These are phyloP conservation scores for Pichia deserticola DNA, from an alignment of 805 yeast species.

Conservation along the genomic window DNA sequence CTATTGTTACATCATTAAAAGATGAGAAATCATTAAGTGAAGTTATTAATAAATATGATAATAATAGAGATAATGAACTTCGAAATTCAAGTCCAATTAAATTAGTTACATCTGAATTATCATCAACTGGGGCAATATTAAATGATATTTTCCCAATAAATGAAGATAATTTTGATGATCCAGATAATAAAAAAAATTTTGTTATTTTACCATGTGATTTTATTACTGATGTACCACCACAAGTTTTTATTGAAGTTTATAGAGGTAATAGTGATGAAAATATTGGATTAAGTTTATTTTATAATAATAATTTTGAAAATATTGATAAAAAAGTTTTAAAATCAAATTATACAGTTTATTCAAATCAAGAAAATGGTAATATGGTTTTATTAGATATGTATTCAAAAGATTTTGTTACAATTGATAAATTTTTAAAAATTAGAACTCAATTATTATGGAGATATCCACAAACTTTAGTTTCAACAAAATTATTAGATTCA, in stretches of 20 bases:
- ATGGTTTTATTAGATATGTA: slow-evolving; percentile 61
- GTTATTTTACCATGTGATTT: slow-evolving; percentile 93
- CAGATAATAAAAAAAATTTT: slow-evolving; percentile 36
- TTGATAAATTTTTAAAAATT: slow-evolving; percentile 62
- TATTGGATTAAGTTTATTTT: slow-evolving; percentile 69
- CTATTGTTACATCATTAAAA: slow-evolving; percentile 47
- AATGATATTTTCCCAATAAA: slow-evolving; percentile 20
- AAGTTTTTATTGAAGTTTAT: slow-evolving; percentile 75
- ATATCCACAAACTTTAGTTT: slow-evolving; percentile 69
- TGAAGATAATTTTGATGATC: neutral
- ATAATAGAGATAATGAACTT: slow-evolving; percentile 31
- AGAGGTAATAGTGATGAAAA: slow-evolving; percentile 63
- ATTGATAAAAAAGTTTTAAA: slow-evolving; percentile 71
- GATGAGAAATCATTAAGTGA: slow-evolving; percentile 39
- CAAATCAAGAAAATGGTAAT: slow-evolving; percentile 39
- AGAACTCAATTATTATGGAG: slow-evolving; percentile 90
- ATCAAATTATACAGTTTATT: slow-evolving; percentile 59
- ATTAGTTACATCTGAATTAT: slow-evolving; percentile 37
- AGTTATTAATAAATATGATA: slow-evolving; percentile 42
- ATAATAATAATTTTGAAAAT: slow-evolving; percentile 64
- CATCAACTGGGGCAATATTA: slow-evolving; percentile 57
- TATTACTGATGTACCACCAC: slow-evolving; percentile 87
- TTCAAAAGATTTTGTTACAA: slow-evolving; percentile 59
- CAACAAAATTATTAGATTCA: slow-evolving; percentile 68
- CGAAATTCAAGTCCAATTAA: slow-evolving; percentile 31